These are phyloP conservation scores for Citrus reticulata DNA, from an alignment of 345 rosid species.

Conservation along the genomic window DNA sequence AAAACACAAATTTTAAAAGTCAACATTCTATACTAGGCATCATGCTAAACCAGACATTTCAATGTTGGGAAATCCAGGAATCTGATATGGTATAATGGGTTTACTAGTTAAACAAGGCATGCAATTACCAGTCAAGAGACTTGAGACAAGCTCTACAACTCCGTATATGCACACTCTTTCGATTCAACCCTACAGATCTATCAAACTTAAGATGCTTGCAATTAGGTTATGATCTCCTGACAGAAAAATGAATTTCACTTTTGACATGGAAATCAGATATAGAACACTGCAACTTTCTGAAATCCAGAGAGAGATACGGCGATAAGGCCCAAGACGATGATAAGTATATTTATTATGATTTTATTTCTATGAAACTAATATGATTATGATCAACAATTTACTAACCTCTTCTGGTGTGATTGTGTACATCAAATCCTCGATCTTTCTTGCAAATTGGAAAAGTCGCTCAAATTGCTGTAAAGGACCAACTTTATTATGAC, in stretches of 20 bases:
- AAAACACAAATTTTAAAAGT: background rate
- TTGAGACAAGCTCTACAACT: background rate
- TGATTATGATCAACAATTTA: background rate
- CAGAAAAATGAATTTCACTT: background rate
- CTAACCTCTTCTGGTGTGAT: conserved; percentile 95
- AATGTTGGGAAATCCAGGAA: background rate
- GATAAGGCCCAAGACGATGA: background rate
- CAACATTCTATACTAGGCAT: background rate
- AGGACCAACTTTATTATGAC: conserved; percentile 17
- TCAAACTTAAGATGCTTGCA: background rate
- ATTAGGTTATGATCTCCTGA: background rate
- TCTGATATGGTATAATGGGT: background rate
- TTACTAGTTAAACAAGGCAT: background rate
- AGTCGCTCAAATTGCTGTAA: conserved; percentile 94
- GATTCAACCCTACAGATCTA: background rate
- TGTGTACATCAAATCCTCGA: conserved; percentile 93
- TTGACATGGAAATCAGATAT: background rate
- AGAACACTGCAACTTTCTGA: background rate
- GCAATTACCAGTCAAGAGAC: background rate
- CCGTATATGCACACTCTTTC: background rate
- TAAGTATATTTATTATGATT: background rate
- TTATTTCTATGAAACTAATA: background rate
- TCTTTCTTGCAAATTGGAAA: conserved; percentile 85
- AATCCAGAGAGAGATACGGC: background rate
- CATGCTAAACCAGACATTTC: background rate